Conservation (phyloP, 202 grass and related monocot species). For the Cymbopogon flexuosus region DNA sequence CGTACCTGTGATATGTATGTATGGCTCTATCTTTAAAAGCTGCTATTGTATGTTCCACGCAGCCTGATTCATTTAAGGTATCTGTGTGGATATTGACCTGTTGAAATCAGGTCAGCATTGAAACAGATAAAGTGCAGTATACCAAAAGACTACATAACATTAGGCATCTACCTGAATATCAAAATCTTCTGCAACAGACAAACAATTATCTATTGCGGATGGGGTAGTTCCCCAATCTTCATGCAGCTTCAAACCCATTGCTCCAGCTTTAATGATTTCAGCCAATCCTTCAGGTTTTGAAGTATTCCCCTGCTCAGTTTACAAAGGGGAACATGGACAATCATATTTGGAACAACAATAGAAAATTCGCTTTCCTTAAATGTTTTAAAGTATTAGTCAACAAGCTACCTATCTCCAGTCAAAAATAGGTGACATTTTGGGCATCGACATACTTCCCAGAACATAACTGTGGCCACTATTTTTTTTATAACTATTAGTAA, state of each 20-base stretch:
- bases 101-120: slow-evolving; percentile 34
- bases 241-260: slow-evolving; percentile 92
- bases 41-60: slow-evolving; percentile 91
- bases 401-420: neutral
- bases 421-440: neutral
- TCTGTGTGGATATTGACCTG: slow-evolving; percentile 99
- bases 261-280: slow-evolving; percentile 87
- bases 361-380: neutral
- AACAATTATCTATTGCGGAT: slow-evolving; percentile 79
- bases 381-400: neutral
- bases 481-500: neutral
- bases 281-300: slow-evolving; percentile 75
- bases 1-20: slow-evolving; percentile 96
- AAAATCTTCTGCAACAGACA: slow-evolving; percentile 77
- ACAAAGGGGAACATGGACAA: neutral
- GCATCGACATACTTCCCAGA: neutral
- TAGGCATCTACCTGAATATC: slow-evolving; percentile 67
- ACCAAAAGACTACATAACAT: slow-evolving; percentile 16
- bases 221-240: slow-evolving; percentile 98
- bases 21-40: slow-evolving; percentile 93
- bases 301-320: slow-evolving; percentile 69
- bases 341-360: neutral
- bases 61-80: slow-evolving; percentile 94
- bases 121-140: neutral
- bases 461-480: neutral